Evolutionary conservation across 2,329 filamentous ascomycete genomes (phyloP).

Genomic region (Pleochaeta shiraiana): DNA sequence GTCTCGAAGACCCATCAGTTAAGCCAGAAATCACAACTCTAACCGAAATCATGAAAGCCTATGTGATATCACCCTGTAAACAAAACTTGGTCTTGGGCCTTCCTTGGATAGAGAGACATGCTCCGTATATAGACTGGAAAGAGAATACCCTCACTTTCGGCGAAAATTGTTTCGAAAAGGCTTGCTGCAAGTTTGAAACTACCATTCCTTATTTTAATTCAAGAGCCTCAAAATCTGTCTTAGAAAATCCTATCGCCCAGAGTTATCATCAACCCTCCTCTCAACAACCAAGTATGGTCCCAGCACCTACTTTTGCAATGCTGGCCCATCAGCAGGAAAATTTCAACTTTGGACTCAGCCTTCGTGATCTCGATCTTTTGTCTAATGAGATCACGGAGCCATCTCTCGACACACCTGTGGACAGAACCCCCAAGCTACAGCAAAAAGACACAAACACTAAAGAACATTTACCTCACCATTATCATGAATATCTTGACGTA

Average conservation of each 20-base stretch:
- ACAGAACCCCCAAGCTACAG: background rate
- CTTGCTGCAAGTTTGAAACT: background rate
- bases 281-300: background rate
- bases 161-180: background rate
- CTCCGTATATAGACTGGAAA: background rate
- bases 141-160: background rate
- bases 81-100: background rate
- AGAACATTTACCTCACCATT: background rate
- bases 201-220: background rate
- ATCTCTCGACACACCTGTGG: background rate
- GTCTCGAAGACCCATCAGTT: too few relatives aligned
- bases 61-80: background rate
- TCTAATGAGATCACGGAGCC: background rate
- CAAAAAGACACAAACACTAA: background rate
- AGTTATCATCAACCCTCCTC: too few relatives aligned
- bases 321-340: background rate
- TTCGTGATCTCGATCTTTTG: background rate
- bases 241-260: background rate
- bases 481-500: constrained; percentile 2
- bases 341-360: background rate
- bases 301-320: background rate
- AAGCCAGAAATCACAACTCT: too few relatives aligned
- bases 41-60: background rate
- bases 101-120: background rate
- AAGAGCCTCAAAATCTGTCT: background rate